A percentile compares a stretch with the other conserved stretches of the same genome.
Conservation (phyloP, 1,139 yeast species). For the Yamadazyma jaroonii region DNA sequence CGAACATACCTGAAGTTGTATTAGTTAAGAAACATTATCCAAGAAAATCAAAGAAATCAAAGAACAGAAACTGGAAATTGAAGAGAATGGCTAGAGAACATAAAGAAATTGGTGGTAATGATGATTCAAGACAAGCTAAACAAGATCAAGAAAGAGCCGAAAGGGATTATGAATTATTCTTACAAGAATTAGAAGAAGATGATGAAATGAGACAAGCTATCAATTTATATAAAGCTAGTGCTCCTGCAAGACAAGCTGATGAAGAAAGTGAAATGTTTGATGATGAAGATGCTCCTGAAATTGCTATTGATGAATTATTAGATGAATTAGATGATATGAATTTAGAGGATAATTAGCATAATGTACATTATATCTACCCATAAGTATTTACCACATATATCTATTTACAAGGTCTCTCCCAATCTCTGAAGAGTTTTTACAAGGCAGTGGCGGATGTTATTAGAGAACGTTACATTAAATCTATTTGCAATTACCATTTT, state of each 20-base stretch:
- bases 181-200: conserved; percentile 97
- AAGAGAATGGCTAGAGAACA: conserved; percentile 98
- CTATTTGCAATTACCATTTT: conserved; percentile 11
- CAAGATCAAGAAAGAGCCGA: conserved; percentile 92
- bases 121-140: conserved; percentile 74
- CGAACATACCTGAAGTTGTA: conserved; percentile 81
- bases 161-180: conserved; percentile 90
- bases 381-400: no score
- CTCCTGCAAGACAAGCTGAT: conserved; percentile 33
- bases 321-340: conserved; percentile 95
- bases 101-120: conserved; percentile 76
- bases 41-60: conserved; percentile 71
- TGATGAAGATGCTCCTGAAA: conserved; percentile 73
- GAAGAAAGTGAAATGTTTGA: conserved; percentile 41
- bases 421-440: neutral
- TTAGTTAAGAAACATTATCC: conserved; percentile 89
- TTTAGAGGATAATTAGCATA: conserved; percentile 44
- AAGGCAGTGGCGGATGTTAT: no score
- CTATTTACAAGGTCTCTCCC: neutral
- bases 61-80: conserved; percentile 90
- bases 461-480: neutral
- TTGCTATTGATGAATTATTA: conserved; percentile 76
- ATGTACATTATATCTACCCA: conserved; percentile 3
- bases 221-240: conserved; percentile 73
- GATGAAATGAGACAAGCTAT: conserved; percentile 89